Evolutionary conservation across 306 rosid genomes (phyloP).

Genomic region (Quercus cerris): DNA sequence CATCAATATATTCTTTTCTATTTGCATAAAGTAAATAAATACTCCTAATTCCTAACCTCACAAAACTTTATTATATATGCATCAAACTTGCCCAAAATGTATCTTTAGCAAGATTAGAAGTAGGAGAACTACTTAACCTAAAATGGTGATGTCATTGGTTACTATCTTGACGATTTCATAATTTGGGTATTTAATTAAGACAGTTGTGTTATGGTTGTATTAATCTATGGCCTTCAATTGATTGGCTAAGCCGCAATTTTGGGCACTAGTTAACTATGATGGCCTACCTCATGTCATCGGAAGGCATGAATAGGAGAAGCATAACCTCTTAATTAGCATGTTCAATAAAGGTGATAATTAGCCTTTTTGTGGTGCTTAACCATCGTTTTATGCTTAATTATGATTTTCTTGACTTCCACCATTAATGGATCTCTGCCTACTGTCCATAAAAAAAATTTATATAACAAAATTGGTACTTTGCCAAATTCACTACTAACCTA

Average conservation of each 20-base stretch:
- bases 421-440: conserved; percentile 16
- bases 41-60: no score
- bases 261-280: not conserved
- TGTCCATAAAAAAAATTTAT: not conserved
- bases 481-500: not conserved
- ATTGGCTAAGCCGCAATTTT: not conserved
- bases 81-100: no score
- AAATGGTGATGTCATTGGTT: not conserved
- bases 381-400: conserved; percentile 33
- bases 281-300: conserved; percentile 4
- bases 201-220: conserved; percentile 4
- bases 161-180: not conserved
- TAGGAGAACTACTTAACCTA: not conserved
- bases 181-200: not conserved
- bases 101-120: not conserved
- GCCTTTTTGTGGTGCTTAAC: conserved; percentile 31
- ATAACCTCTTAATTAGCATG: conserved; percentile 15
- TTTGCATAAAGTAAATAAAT: no score
- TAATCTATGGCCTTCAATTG: not conserved
- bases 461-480: not conserved
- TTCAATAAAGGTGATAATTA: conserved; percentile 37
- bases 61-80: no score
- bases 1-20: no score
- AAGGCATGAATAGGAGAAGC: conserved; percentile 14
- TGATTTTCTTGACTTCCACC: conserved; percentile 40